Evolutionary conservation across 2,329 filamentous ascomycete genomes (phyloP).

Genomic region (Rutstroemia sp.): DNA sequence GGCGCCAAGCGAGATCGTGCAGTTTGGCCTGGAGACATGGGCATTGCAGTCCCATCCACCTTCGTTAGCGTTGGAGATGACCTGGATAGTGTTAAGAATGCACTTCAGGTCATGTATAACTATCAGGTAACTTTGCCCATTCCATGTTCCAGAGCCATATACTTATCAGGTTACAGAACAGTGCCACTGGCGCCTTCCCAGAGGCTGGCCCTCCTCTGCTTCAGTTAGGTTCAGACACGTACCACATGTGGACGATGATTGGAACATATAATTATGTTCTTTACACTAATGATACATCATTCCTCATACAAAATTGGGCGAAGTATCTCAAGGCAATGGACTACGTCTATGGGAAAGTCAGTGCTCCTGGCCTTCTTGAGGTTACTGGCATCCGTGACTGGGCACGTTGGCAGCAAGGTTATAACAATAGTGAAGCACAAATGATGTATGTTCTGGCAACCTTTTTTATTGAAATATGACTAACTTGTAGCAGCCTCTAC

Average conservation of each 20-base stretch:
- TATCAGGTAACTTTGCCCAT: conserved; percentile 33
- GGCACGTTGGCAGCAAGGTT: conserved; percentile 23
- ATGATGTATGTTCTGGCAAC: conserved; percentile 19
- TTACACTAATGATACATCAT: conserved; percentile 45
- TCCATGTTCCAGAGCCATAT: background rate
- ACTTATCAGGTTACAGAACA: conserved; percentile 11
- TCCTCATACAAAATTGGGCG: conserved; percentile 40
- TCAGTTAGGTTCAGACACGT: conserved; percentile 38
- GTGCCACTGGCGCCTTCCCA: conserved; percentile 20
- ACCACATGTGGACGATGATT: conserved; percentile 53
- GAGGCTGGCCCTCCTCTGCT: conserved; percentile 22
- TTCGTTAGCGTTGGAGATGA: conserved; percentile 49
- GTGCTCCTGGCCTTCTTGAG: conserved; percentile 24
- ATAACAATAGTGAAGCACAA: conserved; percentile 22
- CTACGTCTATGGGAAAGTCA: conserved; percentile 36
- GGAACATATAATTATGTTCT: conserved; percentile 52
- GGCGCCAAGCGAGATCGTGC: conserved; percentile 52
- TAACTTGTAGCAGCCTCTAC: conserved; percentile 26
- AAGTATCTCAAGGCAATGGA: conserved; percentile 43
- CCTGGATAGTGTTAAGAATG: conserved; percentile 42
- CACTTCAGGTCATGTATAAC: conserved; percentile 30
- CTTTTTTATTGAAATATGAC: background rate
- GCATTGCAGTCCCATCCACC: conserved; percentile 44
- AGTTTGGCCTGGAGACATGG: conserved; percentile 56
- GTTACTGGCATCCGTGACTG: conserved; percentile 25